Conservation (phyloP, 179 eudicot genomes). For the Carnegiea gigantea region DNA sequence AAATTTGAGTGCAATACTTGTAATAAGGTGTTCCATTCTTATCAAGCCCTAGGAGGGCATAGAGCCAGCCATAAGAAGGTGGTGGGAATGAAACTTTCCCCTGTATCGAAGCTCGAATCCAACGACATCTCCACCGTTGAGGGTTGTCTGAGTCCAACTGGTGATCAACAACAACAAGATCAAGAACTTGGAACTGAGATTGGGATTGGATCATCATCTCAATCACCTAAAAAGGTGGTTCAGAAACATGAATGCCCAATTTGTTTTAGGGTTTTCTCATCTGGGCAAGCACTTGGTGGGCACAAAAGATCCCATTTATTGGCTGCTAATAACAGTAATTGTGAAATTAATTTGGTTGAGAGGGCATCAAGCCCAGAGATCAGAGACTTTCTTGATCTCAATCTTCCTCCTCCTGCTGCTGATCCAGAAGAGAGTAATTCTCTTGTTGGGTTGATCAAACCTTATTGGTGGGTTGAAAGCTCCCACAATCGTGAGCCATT, state of each 20-base stretch:
- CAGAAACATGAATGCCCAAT: constrained; percentile 80
- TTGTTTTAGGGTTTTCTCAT: constrained; percentile 70
- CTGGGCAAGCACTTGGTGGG: constrained; percentile 97
- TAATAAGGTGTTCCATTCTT: constrained; percentile 59
- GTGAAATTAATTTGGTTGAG: constrained; percentile 21
- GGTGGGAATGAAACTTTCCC: constrained; percentile 19
- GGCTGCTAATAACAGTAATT: constrained; percentile 22
- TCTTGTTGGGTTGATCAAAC: constrained; percentile 47
- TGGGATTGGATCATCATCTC: constrained; percentile 25
- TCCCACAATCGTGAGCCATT: constrained; percentile 44
- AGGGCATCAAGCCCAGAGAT: constrained; percentile 28
- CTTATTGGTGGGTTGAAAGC: constrained; percentile 63
- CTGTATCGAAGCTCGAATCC: constrained; percentile 17
- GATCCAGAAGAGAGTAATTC: constrained; percentile 52
- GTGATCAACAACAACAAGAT: neutral
- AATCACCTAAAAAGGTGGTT: constrained; percentile 19
- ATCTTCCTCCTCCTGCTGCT: constrained; percentile 54
- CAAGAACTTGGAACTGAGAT: constrained; percentile 5
- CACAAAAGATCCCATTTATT: constrained; percentile 82
- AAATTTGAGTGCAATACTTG: constrained; percentile 75
- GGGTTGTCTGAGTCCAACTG: neutral
- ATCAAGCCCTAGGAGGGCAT: constrained; percentile 90
- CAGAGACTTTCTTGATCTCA: constrained; percentile 67
- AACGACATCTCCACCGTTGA: constrained; percentile 10
- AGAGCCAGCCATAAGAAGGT: constrained; percentile 84